Evolutionary conservation across 306 rosid species (phyloP), one percentile per base, ranked within the genome.

Genomic region (Begonia loranthoides): DNA sequence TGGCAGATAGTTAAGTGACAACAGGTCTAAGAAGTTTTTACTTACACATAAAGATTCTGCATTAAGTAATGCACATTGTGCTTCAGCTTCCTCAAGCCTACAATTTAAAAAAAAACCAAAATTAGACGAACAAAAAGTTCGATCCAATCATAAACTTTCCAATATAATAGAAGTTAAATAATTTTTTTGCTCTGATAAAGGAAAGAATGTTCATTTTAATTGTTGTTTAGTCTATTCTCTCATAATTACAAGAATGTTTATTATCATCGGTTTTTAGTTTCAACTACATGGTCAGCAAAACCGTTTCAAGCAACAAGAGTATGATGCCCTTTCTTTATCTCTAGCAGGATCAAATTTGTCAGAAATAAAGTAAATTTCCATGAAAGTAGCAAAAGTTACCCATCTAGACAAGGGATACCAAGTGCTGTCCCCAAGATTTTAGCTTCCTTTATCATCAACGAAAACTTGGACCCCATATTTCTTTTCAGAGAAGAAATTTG

Each of bases 31-130:
- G 13, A 39, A 50, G 54, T 13, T 63, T 56, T 22, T 44, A 67
- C 93, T 63, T 65, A 86, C 95, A 59, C 93, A 86, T 61, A 77
- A 72, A 10, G 50, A 58, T 56, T 86, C 93, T 22, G 50, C 72
- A 73, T 86, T 86, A 60, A 86, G 60, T 53, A 86, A 76, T 44
- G 88, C 93, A 73, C 88, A 79, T 39, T 86, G 93, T 36, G 95
- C 93, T 77, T 82, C 95, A 57, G 85, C 95, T 77, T 86, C 93
- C 70, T 86, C 95, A 43, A 82, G 68, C 77, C 95, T 86, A 70
- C 50, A 68, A 60, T 66, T 9, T 49, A 39, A 39, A 43, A 41
- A 36, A 53, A 33, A 34, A 9, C 21, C 2, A 1, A 54, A 16
- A 54, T 13, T 3, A 28, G 9, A n/a, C 14, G 7, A n/a, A 43